phyloP scores from a whole-genome alignment of 2,329 filamentous ascomycete genomes.

The Uncinocarpus reesii region DNA sequence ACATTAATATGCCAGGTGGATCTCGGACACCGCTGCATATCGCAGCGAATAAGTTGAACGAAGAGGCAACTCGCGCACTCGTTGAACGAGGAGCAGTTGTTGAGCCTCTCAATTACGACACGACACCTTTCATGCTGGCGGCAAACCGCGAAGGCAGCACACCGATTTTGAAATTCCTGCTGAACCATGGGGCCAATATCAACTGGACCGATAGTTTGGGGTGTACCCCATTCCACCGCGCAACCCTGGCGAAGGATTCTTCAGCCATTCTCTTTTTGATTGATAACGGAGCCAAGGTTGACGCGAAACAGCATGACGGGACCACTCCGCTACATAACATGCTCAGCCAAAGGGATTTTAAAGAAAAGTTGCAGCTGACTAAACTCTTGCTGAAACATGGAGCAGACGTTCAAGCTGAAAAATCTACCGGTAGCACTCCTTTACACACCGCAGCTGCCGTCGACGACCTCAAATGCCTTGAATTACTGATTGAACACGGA shows the following conservation, averaged over 20 bases:
- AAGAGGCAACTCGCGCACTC: background rate
- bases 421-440: background rate
- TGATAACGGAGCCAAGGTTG: slow-evolving; percentile 8
- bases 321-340: background rate
- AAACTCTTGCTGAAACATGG: slow-evolving; percentile 6
- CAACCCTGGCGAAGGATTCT: background rate
- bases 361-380: background rate
- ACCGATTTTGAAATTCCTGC: background rate
- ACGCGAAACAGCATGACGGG: background rate
- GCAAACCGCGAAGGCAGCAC: background rate
- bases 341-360: background rate
- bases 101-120: background rate
- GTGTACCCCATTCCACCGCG: background rate
- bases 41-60: background rate
- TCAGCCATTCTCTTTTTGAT: background rate
- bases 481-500: slow-evolving; percentile 9
- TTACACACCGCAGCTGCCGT: slow-evolving; percentile 6
- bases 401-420: slow-evolving; percentile 7
- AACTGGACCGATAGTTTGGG: background rate
- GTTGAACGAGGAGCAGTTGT: slow-evolving; percentile 5
- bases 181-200: slow-evolving; percentile 5
- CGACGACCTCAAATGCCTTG: background rate
- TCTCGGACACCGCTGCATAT: slow-evolving; percentile 1
- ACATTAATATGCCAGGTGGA: background rate
- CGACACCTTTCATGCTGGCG: background rate